Evolutionary conservation across 768 basidiomycete genomes (phyloP).

Genomic region (Auricularia cornea): DNA sequence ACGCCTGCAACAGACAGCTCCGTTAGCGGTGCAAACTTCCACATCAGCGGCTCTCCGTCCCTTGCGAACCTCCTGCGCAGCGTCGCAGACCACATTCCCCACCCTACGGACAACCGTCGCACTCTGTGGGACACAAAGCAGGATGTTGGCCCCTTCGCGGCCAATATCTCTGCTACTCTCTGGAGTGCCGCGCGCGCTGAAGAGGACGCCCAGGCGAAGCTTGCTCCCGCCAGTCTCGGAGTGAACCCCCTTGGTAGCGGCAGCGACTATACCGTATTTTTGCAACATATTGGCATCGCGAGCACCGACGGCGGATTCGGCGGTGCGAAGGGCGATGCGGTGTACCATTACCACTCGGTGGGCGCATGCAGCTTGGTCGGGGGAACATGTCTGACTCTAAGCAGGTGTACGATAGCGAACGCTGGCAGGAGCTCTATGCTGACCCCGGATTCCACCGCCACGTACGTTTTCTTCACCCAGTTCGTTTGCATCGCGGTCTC

Average conservation of each 20-base stretch:
- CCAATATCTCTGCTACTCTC: not conserved
- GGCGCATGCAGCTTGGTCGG: not conserved
- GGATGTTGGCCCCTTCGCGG: conserved; percentile 48
- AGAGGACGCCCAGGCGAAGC: conserved; percentile 10
- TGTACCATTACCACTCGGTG: conserved; percentile 53
- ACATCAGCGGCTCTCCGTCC: conserved; percentile 63
- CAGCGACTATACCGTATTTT: conserved; percentile 87
- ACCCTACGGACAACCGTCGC: conserved; percentile 55
- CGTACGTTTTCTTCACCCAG: conserved; percentile 28
- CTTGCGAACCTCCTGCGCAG: conserved; percentile 66
- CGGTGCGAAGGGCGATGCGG: conserved; percentile 42
- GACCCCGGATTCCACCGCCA: conserved; percentile 72
- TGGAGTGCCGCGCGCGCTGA: conserved; percentile 15
- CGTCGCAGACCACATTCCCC: conserved; percentile 62
- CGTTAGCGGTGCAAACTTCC: conserved; percentile 52
- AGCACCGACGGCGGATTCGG: conserved; percentile 30
- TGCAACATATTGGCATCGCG: conserved; percentile 58
- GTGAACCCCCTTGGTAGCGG: conserved; percentile 69
- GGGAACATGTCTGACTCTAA: conserved; percentile 31
- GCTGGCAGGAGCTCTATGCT: conserved; percentile 66
- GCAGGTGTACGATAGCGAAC: conserved; percentile 49
- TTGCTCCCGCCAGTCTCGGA: conserved; percentile 19
- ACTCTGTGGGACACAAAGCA: conserved; percentile 72
- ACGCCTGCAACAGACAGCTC: conserved; percentile 43
- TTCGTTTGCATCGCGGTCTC: not conserved